Evolutionary conservation across 2,329 filamentous ascomycete genomes (phyloP).

Genomic region (Aspergillus clavatus): DNA sequence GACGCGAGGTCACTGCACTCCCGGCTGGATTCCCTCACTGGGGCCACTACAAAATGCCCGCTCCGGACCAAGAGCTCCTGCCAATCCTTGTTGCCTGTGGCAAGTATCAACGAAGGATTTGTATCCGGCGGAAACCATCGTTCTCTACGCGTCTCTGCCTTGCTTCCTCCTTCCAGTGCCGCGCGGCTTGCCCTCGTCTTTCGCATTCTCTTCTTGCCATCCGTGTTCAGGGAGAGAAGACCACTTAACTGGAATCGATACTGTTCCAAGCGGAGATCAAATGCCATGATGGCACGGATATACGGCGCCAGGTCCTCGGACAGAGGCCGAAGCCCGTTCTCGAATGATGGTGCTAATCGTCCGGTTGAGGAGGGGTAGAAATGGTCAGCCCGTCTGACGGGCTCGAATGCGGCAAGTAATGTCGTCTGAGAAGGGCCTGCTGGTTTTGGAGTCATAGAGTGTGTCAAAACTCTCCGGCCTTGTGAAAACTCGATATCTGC

Average conservation of each 20-base stretch:
- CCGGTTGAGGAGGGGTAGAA: constrained; percentile 29
- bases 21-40: constrained; percentile 13
- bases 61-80: constrained; percentile 32
- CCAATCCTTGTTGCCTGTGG: constrained; percentile 53
- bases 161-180: constrained; percentile 69
- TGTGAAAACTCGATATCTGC: constrained; percentile 21
- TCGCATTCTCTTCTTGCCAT: constrained; percentile 54
- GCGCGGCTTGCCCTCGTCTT: constrained; percentile 71
- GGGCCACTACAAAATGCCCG: constrained; percentile 29
- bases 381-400: constrained; percentile 43
- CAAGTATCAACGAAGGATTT: constrained; percentile 58
- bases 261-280: constrained; percentile 66
- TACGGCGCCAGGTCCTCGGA: constrained; percentile 80
- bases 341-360: constrained; percentile 63
- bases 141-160: constrained; percentile 63
- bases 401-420: constrained; percentile 49
- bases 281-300: constrained; percentile 76
- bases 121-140: constrained; percentile 64
- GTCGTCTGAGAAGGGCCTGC: constrained; percentile 30
- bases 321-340: constrained; percentile 63
- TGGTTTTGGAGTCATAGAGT: constrained; percentile 13
- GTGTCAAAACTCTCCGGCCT: constrained; percentile 29
- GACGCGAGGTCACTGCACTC: constrained; percentile 14
- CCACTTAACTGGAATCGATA: constrained; percentile 60
- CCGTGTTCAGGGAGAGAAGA: constrained; percentile 56